Evolutionary conservation across 116 monocot species (phyloP).

Genomic region (Cymodocea nodosa): DNA sequence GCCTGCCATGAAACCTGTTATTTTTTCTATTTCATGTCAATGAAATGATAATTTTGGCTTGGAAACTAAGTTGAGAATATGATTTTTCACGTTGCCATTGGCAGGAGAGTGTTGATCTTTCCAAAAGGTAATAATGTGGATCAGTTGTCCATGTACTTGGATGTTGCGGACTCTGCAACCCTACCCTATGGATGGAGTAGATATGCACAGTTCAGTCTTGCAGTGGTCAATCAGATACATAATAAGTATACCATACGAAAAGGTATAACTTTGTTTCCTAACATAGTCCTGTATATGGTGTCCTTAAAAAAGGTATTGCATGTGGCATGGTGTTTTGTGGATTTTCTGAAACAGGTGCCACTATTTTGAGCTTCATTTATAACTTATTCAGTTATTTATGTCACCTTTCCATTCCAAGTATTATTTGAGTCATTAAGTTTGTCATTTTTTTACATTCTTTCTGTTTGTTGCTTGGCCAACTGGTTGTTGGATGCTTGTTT

Average conservation of each 20-base stretch:
- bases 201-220: conserved; percentile 58
- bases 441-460: too few species aligned
- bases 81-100: conserved; percentile 1
- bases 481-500: too few species aligned
- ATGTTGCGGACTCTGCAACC: conserved; percentile 57
- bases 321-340: neutral
- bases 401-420: too few species aligned
- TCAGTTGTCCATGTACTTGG: conserved; percentile 67
- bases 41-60: neutral
- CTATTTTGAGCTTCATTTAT: too few species aligned
- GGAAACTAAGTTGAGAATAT: neutral
- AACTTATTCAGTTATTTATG: too few species aligned
- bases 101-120: conserved; percentile 62
- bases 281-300: too few species aligned
- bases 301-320: neutral
- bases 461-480: too few species aligned
- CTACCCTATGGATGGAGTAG: conserved; percentile 80
- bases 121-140: conserved; percentile 82
- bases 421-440: too few species aligned
- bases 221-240: conserved; percentile 54
- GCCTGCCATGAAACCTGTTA: too few species aligned
- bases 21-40: neutral
- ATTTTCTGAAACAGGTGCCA: neutral
- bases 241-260: conserved; percentile 51
- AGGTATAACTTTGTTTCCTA: conserved; percentile 22